Evolutionary conservation across 768 basidiomycete genomes (phyloP).

Genomic region (Trametes coccinea): DNA sequence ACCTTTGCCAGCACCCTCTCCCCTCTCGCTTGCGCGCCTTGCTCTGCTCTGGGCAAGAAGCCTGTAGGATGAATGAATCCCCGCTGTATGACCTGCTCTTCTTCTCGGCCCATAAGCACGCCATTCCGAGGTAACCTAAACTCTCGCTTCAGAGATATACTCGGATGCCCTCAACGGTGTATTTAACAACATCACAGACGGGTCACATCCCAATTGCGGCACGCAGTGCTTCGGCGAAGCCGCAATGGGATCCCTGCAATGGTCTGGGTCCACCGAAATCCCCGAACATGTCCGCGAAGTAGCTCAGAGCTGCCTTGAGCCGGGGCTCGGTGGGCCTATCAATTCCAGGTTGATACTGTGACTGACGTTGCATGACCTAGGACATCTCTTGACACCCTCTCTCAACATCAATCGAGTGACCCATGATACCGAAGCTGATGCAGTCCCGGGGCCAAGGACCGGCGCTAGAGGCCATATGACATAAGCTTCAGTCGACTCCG

Average conservation of each 20-base stretch:
- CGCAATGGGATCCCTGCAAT: constrained; percentile 36
- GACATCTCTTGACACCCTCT: too few species aligned
- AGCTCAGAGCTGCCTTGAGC: constrained; percentile 15
- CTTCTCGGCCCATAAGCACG: background rate
- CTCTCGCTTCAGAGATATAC: constrained; percentile 40
- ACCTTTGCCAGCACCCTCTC: constrained; percentile 63
- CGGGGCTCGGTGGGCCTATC: too few species aligned
- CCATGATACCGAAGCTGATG: too few species aligned
- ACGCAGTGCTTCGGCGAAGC: constrained; percentile 34
- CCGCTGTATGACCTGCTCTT: constrained; percentile 20
- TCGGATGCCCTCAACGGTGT: constrained; percentile 39
- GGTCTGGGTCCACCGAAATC: constrained; percentile 36
- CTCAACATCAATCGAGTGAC: too few species aligned
- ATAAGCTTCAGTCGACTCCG: too few species aligned
- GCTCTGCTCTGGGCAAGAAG: constrained; percentile 28
- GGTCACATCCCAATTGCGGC: constrained; percentile 35
- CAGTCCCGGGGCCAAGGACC: too few species aligned
- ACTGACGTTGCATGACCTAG: too few species aligned
- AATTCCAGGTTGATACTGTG: too few species aligned
- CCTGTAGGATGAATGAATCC: constrained; percentile 41
- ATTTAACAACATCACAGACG: constrained; percentile 35
- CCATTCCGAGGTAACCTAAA: background rate
- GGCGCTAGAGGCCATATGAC: too few species aligned
- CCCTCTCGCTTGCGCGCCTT: constrained; percentile 44
- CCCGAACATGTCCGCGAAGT: constrained; percentile 14